Evolutionary conservation across 75 land plant genomes (phyloP), one percentile per base, ranked within the genome.

Genomic region (Pinus tabuliformis): DNA sequence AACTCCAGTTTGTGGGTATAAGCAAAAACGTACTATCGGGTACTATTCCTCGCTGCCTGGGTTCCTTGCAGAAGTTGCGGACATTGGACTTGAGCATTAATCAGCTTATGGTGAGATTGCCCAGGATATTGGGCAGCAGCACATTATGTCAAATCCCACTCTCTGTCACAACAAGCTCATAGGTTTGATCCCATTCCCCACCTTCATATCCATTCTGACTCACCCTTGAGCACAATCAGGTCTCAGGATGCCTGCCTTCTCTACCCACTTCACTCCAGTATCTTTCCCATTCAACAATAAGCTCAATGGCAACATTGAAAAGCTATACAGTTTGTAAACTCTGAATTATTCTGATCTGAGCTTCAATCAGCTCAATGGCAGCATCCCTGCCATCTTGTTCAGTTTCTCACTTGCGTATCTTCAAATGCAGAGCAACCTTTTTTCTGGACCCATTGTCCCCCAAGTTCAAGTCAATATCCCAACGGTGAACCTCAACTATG

Each of bases 401-500:
- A 33, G 76, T 18, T 81, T 83, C 59, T 90, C 89, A 5, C 52
- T 94, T 24, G 37, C 77, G 12, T 81, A 77, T 33, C 81, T 94
- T 49, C 78, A 86, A 76, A 74, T 91, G 42, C 87, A 26, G 73
- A 75, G 94, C 33, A 94, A 94, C 79, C 57, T 5, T 22, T 86
- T 94, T 63, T 14, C 83, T 15, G 95, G 97, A 3, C 56, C 77
- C 26, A 81, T 94, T 56, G 60, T 56, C 16, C 86, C 89, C 26
- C 54, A 57, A 3, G 78, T 37, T 3, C 84, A 68, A 73, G 89
- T 90, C 28, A 74, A 75, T 0, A 88, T 88, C 68, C 26, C 80
- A 36, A 76, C 76, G 22, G 91, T 95, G 26, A 95, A 94, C 75
- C 84, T 94, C 57, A 92, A 92, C 83, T 84, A 78, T 80, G 91